phyloP scores from a whole-genome alignment of 106 monocot genomes.

The Apostasia shenzhenica region DNA sequence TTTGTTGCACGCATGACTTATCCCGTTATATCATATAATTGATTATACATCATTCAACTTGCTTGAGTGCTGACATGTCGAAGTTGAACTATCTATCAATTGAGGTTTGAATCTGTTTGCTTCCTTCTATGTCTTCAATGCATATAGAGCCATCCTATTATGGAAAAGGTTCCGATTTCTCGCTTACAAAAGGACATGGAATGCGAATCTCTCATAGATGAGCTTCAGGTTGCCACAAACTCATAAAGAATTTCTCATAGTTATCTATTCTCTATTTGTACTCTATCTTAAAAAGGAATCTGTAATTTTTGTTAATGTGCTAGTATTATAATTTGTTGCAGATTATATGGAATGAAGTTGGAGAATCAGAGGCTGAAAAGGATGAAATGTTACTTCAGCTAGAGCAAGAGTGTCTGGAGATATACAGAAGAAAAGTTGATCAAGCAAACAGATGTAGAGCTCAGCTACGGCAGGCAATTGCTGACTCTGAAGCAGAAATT shows the following conservation, averaged over 20 bases:
- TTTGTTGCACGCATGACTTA: too few relatives aligned
- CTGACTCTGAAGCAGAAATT: constrained; percentile 67
- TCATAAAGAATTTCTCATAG: background rate
- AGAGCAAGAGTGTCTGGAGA: constrained; percentile 72
- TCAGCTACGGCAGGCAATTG: constrained; percentile 57
- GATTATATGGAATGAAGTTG: constrained; percentile 78
- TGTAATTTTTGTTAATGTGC: background rate
- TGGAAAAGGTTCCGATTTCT: constrained; percentile 2
- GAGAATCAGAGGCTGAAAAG: constrained; percentile 58
- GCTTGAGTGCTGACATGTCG: too few relatives aligned
- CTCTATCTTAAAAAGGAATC: background rate
- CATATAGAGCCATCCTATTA: background rate
- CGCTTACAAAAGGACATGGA: constrained; percentile 13
- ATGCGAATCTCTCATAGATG: constrained; percentile 21
- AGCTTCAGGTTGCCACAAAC: constrained; percentile 16
- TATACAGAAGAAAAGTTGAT: constrained; percentile 68
- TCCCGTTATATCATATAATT: too few relatives aligned
- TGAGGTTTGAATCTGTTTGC: background rate
- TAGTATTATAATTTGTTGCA: constrained; percentile 8
- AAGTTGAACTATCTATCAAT: background rate
- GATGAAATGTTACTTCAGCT: constrained; percentile 58
- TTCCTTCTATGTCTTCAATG: background rate
- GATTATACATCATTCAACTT: too few relatives aligned
- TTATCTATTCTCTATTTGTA: background rate
- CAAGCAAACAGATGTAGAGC: constrained; percentile 49